These are phyloP conservation scores for Salix exigua DNA, from an alignment of 345 rosid species.

Conservation along the genomic window DNA sequence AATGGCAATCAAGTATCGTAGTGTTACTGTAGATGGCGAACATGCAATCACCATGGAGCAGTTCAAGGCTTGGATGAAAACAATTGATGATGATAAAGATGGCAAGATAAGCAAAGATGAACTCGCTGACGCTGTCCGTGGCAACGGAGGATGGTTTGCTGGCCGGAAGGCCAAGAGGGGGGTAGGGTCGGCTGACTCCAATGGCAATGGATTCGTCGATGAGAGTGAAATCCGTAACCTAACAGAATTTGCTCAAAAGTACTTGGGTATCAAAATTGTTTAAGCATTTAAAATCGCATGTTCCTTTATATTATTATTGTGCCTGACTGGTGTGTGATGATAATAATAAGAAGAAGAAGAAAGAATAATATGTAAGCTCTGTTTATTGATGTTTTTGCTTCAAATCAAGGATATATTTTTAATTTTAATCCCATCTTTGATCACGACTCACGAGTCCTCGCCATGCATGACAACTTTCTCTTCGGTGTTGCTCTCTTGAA, in stretches of 20 bases:
- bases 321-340: not conserved
- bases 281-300: not conserved
- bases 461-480: too few relatives aligned
- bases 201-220: slow-evolving; percentile 22
- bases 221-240: slow-evolving; percentile 15
- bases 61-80: slow-evolving; percentile 20
- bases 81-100: slow-evolving; percentile 19
- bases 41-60: slow-evolving; percentile 13
- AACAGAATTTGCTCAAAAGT: slow-evolving; percentile 21
- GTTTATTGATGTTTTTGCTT: not conserved
- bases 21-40: not conserved
- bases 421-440: too few relatives aligned
- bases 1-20: not conserved
- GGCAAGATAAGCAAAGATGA: slow-evolving; percentile 27
- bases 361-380: not conserved
- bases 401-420: not conserved
- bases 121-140: slow-evolving; percentile 22
- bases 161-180: slow-evolving; percentile 14
- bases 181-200: slow-evolving; percentile 5
- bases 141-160: slow-evolving; percentile 3
- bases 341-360: not conserved
- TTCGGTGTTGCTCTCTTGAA: not conserved
- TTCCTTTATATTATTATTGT: not conserved
- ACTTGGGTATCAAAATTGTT: not conserved
- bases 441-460: too few relatives aligned